These are phyloP conservation scores for Cinchona pubescens DNA, from an alignment of 257 asterid species.

Conservation along the genomic window DNA sequence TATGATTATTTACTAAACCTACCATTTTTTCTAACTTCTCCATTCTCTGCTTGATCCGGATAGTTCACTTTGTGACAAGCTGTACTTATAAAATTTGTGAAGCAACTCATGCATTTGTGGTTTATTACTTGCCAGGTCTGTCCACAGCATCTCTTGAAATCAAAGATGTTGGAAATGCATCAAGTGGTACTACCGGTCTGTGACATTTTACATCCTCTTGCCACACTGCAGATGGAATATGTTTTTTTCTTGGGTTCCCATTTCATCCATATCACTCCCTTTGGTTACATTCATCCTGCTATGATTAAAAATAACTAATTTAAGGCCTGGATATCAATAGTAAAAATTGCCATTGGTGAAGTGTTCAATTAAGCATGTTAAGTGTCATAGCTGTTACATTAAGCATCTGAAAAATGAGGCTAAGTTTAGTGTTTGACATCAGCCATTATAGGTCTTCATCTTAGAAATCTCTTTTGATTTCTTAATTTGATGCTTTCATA, in stretches of 20 bases:
- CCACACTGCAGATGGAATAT: not conserved
- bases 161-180: slow-evolving; percentile 48
- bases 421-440: not conserved
- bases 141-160: slow-evolving; percentile 89
- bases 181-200: slow-evolving; percentile 54
- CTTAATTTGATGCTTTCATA: slow-evolving; percentile 15
- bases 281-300: not conserved
- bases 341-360: not conserved
- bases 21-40: not conserved
- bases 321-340: not conserved
- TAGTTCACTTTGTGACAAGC: not conserved
- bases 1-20: not conserved
- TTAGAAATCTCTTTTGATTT: not conserved
- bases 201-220: slow-evolving; percentile 8
- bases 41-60: not conserved
- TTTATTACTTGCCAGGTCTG: slow-evolving; percentile 54
- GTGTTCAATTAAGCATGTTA: not conserved
- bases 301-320: not conserved
- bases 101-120: slow-evolving; percentile 10
- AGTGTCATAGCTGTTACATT: not conserved
- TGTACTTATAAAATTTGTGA: not conserved
- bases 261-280: not conserved
- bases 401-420: not conserved
- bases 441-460: not conserved
- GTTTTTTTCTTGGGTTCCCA: not conserved